phyloP scores from a whole-genome alignment of 305 asterid genomes.

The Fraxinus greggii region DNA sequence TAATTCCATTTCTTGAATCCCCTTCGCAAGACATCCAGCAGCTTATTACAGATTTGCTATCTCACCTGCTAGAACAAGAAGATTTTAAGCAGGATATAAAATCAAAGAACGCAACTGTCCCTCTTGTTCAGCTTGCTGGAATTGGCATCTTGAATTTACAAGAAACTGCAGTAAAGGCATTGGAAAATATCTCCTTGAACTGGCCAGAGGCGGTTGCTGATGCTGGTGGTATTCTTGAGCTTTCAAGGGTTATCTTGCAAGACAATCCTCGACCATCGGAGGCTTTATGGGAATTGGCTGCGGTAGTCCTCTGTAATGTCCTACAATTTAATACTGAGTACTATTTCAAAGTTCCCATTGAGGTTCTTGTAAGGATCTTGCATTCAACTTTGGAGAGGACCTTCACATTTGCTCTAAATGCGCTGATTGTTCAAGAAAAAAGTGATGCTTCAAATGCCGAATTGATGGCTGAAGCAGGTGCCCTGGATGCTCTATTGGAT shows the following conservation, averaged over 20 bases:
- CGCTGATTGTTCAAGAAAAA: slow-evolving; percentile 68
- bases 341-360: slow-evolving; percentile 55
- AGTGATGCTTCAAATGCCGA: slow-evolving; percentile 57
- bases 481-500: slow-evolving; percentile 71
- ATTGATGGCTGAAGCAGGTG: slow-evolving; percentile 80
- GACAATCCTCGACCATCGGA: slow-evolving; percentile 68
- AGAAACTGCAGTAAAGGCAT: slow-evolving; percentile 69
- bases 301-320: slow-evolving; percentile 67
- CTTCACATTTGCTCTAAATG: slow-evolving; percentile 55
- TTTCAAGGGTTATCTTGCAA: slow-evolving; percentile 70
- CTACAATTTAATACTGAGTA: slow-evolving; percentile 53
- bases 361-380: slow-evolving; percentile 75
- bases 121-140: slow-evolving; percentile 82
- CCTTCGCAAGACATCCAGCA: slow-evolving; percentile 84
- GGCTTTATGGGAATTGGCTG: slow-evolving; percentile 73
- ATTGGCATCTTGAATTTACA: slow-evolving; percentile 70
- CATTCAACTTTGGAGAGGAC: slow-evolving; percentile 49
- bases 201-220: slow-evolving; percentile 85
- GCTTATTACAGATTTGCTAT: slow-evolving; percentile 77
- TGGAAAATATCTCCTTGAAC: slow-evolving; percentile 66
- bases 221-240: slow-evolving; percentile 83
- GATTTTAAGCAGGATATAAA: slow-evolving; percentile 76
- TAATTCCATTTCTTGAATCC: slow-evolving; percentile 69
- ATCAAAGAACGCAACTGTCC: slow-evolving; percentile 64
- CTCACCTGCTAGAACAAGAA: slow-evolving; percentile 76